A percentile compares a stretch with the other conserved stretches of the same genome.
phyloP scores from a whole-genome alignment of 352 stramenopile genomes.

The Aphanomyces euteiches region DNA sequence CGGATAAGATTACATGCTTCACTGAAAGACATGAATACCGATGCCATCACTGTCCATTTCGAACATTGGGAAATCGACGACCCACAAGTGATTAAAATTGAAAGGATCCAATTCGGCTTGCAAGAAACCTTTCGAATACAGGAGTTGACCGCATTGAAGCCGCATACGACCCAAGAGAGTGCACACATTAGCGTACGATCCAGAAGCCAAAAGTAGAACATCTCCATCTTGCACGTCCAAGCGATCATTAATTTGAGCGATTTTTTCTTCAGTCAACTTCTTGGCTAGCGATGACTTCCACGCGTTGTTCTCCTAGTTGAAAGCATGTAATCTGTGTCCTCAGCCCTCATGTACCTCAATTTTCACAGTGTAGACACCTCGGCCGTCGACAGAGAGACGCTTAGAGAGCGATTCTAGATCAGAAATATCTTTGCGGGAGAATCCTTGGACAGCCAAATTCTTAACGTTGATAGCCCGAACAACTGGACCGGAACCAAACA shows the following conservation, averaged over 20 bases:
- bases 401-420: slow-evolving; percentile 56
- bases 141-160: slow-evolving; percentile 53
- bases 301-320: slow-evolving; percentile 34
- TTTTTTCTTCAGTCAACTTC: slow-evolving; percentile 48
- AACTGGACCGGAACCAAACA: slow-evolving; percentile 42
- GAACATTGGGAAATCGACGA: slow-evolving; percentile 87
- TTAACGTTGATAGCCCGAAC: slow-evolving; percentile 76
- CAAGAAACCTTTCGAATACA: slow-evolving; percentile 58
- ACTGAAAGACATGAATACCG: slow-evolving; percentile 22
- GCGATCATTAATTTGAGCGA: slow-evolving; percentile 37
- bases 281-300: slow-evolving; percentile 74
- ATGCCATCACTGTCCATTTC: slow-evolving; percentile 53
- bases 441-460: slow-evolving; percentile 43
- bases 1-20: slow-evolving; percentile 29
- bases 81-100: slow-evolving; percentile 80
- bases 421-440: slow-evolving; percentile 73
- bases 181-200: slow-evolving; percentile 53
- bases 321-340: background rate
- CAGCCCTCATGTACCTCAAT: slow-evolving; percentile 35
- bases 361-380: slow-evolving; percentile 57
- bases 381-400: slow-evolving; percentile 35
- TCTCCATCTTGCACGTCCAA: slow-evolving; percentile 61
- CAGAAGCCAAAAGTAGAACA: slow-evolving; percentile 60
- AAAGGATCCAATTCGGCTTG: slow-evolving; percentile 56
- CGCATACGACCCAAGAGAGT: slow-evolving; percentile 62